phyloP scores from a whole-genome alignment of 352 stramenopile species.

The Globisporangium nodosum region DNA sequence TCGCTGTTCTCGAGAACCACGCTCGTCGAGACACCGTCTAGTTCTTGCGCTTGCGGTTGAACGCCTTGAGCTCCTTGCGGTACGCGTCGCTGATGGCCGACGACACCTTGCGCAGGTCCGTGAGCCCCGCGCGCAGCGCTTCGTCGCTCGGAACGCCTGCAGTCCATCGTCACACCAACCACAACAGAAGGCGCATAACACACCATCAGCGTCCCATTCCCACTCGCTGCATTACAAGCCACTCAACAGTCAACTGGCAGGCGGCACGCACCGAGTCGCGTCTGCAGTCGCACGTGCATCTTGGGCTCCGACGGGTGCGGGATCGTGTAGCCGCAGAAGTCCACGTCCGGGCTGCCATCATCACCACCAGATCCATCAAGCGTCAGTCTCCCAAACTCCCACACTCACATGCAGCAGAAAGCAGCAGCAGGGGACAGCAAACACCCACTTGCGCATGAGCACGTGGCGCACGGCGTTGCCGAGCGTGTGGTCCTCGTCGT shows the following conservation, averaged over 20 bases:
- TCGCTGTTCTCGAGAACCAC: background rate
- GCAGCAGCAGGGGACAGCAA: background rate
- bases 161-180: background rate
- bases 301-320: slow-evolving; percentile 93
- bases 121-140: slow-evolving; percentile 51
- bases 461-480: slow-evolving; percentile 91
- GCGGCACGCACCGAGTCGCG: slow-evolving; percentile 39
- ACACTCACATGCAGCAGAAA: slow-evolving; percentile 2
- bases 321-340: slow-evolving; percentile 95
- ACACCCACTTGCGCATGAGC: slow-evolving; percentile 85
- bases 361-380: background rate
- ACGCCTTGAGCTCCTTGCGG: slow-evolving; percentile 78
- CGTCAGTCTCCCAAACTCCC: background rate
- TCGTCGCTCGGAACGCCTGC: slow-evolving; percentile 58
- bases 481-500: slow-evolving; percentile 89
- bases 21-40: slow-evolving; percentile 15
- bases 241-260: too few relatives aligned
- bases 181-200: too few relatives aligned
- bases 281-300: slow-evolving; percentile 93
- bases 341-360: slow-evolving; percentile 68
- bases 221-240: too few relatives aligned
- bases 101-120: slow-evolving; percentile 68
- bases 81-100: slow-evolving; percentile 70
- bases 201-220: background rate
- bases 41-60: slow-evolving; percentile 80